Conservation (phyloP, 2,329 filamentous ascomycete genomes). For the Stagonosporopsis cucurbitacearum region DNA sequence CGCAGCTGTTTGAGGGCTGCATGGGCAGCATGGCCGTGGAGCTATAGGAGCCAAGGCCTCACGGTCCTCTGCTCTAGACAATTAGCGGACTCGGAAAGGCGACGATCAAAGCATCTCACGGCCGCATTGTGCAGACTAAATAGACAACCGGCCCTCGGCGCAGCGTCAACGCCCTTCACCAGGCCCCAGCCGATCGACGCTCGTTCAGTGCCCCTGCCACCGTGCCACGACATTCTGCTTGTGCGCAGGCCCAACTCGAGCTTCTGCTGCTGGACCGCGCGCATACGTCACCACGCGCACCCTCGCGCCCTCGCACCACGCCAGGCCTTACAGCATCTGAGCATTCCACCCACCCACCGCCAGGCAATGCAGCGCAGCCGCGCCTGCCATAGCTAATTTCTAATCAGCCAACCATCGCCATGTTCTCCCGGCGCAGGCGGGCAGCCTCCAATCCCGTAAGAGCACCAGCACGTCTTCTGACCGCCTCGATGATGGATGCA, state of each 20-base stretch:
- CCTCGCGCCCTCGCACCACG: slow-evolving; percentile 12
- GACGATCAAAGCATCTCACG: slow-evolving; percentile 14
- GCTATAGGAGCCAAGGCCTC: slow-evolving; percentile 6
- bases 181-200: slow-evolving; percentile 6
- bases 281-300: slow-evolving; percentile 27
- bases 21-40: no score
- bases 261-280: slow-evolving; percentile 1
- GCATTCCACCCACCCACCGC: no score
- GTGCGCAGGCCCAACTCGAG: slow-evolving; percentile 11
- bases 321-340: neutral
- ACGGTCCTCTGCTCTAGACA: slow-evolving; percentile 14
- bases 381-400: slow-evolving; percentile 29
- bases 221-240: slow-evolving; percentile 10
- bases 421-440: slow-evolving; percentile 43
- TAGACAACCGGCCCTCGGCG: slow-evolving; percentile 7
- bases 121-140: slow-evolving; percentile 14
- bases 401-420: slow-evolving; percentile 28
- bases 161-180: slow-evolving; percentile 7
- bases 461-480: slow-evolving; percentile 9
- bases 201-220: slow-evolving; percentile 8
- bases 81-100: slow-evolving; percentile 2
- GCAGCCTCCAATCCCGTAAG: slow-evolving; percentile 45
- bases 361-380: slow-evolving; percentile 33
- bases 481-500: slow-evolving; percentile 8
- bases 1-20: slow-evolving; percentile 2